These are phyloP conservation scores for Solanum bulbocastanum DNA, from an alignment of 257 asterid species.

Conservation along the genomic window DNA sequence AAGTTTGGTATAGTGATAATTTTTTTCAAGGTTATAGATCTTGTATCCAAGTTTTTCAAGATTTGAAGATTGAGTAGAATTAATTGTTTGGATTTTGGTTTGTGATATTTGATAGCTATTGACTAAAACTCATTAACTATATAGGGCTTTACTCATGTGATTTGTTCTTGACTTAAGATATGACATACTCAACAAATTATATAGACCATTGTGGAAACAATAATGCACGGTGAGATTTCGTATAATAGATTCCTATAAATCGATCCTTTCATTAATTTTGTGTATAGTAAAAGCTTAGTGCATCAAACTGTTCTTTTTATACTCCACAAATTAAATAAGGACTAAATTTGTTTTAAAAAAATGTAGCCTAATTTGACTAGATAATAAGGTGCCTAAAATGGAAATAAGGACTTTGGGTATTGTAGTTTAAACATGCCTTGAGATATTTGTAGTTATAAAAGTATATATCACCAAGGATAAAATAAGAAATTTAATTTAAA, in stretches of 20 bases:
- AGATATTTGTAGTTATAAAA: neutral
- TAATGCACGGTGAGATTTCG: neutral
- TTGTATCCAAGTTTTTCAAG: neutral
- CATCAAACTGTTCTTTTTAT: rapidly evolving
- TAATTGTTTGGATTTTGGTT: neutral
- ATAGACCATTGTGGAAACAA: neutral
- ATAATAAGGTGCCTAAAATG: neutral
- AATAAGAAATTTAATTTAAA: neutral
- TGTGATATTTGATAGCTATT: neutral
- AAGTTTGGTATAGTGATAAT: neutral
- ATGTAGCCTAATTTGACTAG: neutral
- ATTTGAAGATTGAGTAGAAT: neutral
- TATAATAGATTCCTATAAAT: neutral
- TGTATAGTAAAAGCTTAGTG: neutral
- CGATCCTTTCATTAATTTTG: neutral
- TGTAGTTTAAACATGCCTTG: neutral
- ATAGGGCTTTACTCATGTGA: neutral
- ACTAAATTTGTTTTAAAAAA: neutral
- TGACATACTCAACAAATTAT: neutral
- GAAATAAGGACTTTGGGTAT: neutral
- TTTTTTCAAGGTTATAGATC: neutral
- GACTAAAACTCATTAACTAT: neutral
- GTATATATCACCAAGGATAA: neutral
- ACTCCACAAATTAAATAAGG: neutral
- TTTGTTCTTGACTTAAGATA: neutral